Evolutionary conservation across 345 rosid genomes (phyloP).

Genomic region (Bruguiera gymnorhiza): DNA sequence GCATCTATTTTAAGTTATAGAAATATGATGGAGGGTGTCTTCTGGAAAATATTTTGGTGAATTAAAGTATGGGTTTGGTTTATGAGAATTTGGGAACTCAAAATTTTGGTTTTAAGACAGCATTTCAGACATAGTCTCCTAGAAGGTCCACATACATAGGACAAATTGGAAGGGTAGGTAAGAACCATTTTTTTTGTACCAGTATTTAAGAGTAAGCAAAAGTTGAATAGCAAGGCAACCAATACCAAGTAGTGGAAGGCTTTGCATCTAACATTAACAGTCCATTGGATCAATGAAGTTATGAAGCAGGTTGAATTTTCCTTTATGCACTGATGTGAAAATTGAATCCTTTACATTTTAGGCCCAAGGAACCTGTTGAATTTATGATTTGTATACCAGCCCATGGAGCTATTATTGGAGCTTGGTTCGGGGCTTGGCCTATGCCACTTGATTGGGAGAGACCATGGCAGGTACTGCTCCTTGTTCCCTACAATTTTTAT

Average conservation of each 20-base stretch:
- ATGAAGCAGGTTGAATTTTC: conserved; percentile 1
- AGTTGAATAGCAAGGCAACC: conserved; percentile 2
- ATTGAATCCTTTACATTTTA: conserved; percentile 19
- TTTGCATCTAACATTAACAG: too few species aligned
- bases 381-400: conserved; percentile 74
- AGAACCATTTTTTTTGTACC: too few species aligned
- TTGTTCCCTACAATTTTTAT: neutral
- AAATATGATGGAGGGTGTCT: neutral
- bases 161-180: too few species aligned
- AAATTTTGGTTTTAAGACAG: too few species aligned
- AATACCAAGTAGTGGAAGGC: neutral
- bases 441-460: conserved; percentile 99
- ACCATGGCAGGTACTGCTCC: conserved; percentile 84
- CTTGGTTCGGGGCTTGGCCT: conserved; percentile 98
- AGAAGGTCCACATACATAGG: too few species aligned
- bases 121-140: neutral
- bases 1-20: neutral
- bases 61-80: too few species aligned
- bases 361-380: conserved; percentile 56
- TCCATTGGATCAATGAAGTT: too few species aligned
- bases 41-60: neutral
- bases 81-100: too few species aligned
- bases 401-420: conserved; percentile 77
- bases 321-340: conserved; percentile 7
- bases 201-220: neutral